phyloP scores from a whole-genome alignment of 2,329 filamentous ascomycete genomes.

The Xylariomycetidae sp. region DNA sequence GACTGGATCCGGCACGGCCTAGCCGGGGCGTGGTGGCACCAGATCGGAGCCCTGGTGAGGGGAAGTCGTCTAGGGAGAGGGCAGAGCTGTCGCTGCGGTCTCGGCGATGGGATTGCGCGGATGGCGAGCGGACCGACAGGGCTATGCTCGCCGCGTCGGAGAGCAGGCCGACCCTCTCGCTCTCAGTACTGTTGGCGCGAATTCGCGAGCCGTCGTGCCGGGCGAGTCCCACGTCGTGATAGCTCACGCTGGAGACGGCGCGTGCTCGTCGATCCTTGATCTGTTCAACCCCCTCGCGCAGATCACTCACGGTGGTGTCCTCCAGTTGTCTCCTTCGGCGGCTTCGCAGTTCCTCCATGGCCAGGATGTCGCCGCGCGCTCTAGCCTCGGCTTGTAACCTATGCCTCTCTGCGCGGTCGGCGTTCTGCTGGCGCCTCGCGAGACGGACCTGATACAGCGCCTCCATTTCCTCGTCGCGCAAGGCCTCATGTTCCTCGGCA shows the following conservation, averaged over 20 bases:
- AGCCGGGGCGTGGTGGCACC: slow-evolving; percentile 36
- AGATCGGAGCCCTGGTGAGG: slow-evolving; percentile 38
- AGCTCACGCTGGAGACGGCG: slow-evolving; percentile 70
- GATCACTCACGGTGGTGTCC: slow-evolving; percentile 54
- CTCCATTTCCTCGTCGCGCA: slow-evolving; percentile 89
- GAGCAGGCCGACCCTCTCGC: slow-evolving; percentile 65
- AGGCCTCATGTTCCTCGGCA: slow-evolving; percentile 68
- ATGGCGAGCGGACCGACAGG: slow-evolving; percentile 30
- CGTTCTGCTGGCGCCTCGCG: slow-evolving; percentile 68
- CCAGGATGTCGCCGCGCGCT: slow-evolving; percentile 61
- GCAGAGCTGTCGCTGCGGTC: slow-evolving; percentile 50
- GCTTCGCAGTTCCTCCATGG: slow-evolving; percentile 62
- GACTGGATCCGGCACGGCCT: slow-evolving; percentile 43
- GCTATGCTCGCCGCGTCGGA: slow-evolving; percentile 37
- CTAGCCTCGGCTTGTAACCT: slow-evolving; percentile 67
- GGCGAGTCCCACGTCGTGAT: slow-evolving; percentile 71
- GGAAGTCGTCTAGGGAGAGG: slow-evolving; percentile 46
- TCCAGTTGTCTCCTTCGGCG: slow-evolving; percentile 44
- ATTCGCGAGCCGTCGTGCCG: slow-evolving; percentile 73
- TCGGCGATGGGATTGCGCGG: slow-evolving; percentile 33
- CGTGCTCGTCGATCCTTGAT: slow-evolving; percentile 58
- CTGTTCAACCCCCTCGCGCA: slow-evolving; percentile 51
- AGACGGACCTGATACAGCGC: slow-evolving; percentile 83
- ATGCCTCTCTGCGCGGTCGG: slow-evolving; percentile 73
- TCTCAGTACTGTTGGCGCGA: slow-evolving; percentile 68